phyloP scores from a whole-genome alignment of 345 rosid species.

The Litchi chinensis region DNA sequence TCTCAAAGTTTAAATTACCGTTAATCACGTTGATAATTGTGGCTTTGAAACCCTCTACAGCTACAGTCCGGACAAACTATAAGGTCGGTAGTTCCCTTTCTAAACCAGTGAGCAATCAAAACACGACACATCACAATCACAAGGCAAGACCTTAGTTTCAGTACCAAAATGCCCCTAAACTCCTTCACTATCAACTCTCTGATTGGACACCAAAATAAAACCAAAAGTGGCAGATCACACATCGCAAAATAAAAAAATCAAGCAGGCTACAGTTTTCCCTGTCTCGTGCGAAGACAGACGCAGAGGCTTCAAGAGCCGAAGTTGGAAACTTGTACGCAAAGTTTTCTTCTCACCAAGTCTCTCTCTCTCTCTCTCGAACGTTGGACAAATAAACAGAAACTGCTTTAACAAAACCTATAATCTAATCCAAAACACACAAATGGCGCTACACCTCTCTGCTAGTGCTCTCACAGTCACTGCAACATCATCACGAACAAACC shows the following conservation, averaged over 20 bases:
- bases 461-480: neutral
- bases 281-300: slow-evolving; percentile 4
- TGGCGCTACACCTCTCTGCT: slow-evolving; percentile 31
- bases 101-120: neutral
- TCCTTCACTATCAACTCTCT: neutral
- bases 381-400: slow-evolving; percentile 4
- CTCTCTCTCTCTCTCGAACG: neutral
- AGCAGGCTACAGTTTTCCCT: neutral
- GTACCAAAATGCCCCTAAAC: neutral
- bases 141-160: neutral
- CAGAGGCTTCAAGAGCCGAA: neutral
- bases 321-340: slow-evolving; percentile 34
- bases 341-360: slow-evolving; percentile 1
- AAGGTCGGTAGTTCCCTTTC: neutral
- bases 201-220: neutral
- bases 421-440: neutral
- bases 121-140: neutral
- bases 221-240: neutral
- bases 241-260: neutral
- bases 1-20: slow-evolving; percentile 13
- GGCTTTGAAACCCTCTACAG: neutral
- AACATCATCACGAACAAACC: slow-evolving; percentile 11
- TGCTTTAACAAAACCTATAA: neutral
- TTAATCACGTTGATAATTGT: slow-evolving; percentile 17
- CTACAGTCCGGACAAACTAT: neutral